phyloP scores from a whole-genome alignment of 352 stramenopile genomes.

The Phytopythium helicoides region DNA sequence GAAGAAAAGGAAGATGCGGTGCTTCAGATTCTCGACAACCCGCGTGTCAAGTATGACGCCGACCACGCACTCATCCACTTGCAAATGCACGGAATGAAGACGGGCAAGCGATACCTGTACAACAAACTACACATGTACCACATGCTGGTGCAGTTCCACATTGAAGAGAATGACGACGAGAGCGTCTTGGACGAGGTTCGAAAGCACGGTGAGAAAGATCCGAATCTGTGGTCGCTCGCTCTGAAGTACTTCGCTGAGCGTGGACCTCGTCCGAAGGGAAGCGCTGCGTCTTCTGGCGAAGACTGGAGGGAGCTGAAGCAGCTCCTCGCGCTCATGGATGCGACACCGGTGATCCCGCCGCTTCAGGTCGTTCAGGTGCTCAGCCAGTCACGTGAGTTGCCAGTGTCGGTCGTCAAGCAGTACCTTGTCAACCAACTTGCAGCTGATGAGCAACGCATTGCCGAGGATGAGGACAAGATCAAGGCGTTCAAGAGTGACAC shows the following conservation, averaged over 20 bases:
- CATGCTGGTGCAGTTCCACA: conserved; percentile 94
- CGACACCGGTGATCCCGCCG: conserved; percentile 76
- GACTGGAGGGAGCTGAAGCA: conserved; percentile 84
- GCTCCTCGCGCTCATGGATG: conserved; percentile 74
- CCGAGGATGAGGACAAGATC: conserved; percentile 86
- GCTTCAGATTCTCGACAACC: conserved; percentile 88
- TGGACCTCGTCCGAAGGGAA: conserved; percentile 64
- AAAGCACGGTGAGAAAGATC: conserved; percentile 87
- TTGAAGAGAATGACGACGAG: conserved; percentile 89
- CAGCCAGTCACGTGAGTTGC: conserved; percentile 77
- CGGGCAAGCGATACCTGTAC: conserved; percentile 92
- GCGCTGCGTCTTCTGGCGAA: conserved; percentile 34
- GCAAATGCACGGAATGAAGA: conserved; percentile 91
- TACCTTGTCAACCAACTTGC: conserved; percentile 85
- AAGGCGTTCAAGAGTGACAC: conserved; percentile 85
- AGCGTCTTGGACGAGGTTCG: conserved; percentile 89
- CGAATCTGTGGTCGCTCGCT: conserved; percentile 88
- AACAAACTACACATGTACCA: conserved; percentile 94
- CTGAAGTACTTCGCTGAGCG: conserved; percentile 90
- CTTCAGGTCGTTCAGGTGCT: conserved; percentile 86
- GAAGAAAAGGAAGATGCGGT: conserved; percentile 81
- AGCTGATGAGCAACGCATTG: conserved; percentile 78
- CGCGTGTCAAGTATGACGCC: conserved; percentile 88
- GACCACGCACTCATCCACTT: conserved; percentile 93
- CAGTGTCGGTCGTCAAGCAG: conserved; percentile 79